Conservation (phyloP, 352 stramenopile genomes). For the Phytophthora pluvialis region DNA sequence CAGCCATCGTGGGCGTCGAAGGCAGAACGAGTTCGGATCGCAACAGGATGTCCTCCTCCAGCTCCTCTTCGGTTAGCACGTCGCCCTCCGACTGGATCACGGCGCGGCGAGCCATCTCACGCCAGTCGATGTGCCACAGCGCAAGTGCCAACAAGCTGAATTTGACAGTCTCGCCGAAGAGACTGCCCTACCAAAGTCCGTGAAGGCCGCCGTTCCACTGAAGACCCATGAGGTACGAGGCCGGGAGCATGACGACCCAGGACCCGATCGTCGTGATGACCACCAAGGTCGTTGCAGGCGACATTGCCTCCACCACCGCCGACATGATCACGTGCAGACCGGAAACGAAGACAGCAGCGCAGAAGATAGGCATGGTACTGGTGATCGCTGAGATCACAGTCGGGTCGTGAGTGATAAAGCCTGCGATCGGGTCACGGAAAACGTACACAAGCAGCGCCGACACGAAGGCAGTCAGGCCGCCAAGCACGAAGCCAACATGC, state of each 20-base stretch:
- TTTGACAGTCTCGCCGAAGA: slow-evolving; percentile 75
- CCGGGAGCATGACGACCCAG: slow-evolving; percentile 75
- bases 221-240: slow-evolving; percentile 67
- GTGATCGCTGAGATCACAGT: slow-evolving; percentile 59
- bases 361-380: slow-evolving; percentile 71
- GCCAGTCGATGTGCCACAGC: slow-evolving; percentile 72
- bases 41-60: slow-evolving; percentile 68
- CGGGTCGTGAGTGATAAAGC: slow-evolving; percentile 72
- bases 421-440: slow-evolving; percentile 55
- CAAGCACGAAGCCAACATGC: slow-evolving; percentile 70
- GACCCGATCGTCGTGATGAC: slow-evolving; percentile 70
- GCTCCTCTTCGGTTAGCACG: slow-evolving; percentile 42
- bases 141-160: slow-evolving; percentile 68
- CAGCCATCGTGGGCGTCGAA: slow-evolving; percentile 68
- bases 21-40: slow-evolving; percentile 63
- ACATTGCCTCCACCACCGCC: slow-evolving; percentile 83
- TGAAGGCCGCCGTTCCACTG: slow-evolving; percentile 53
- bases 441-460: slow-evolving; percentile 60
- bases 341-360: slow-evolving; percentile 73
- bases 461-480: slow-evolving; percentile 54
- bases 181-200: slow-evolving; percentile 80
- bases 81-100: slow-evolving; percentile 72
- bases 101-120: slow-evolving; percentile 64
- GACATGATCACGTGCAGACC: slow-evolving; percentile 80
- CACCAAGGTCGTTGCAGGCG: slow-evolving; percentile 73